Conservation (phyloP, 2,329 filamentous ascomycete species). For the Colletotrichum zoysiae region DNA sequence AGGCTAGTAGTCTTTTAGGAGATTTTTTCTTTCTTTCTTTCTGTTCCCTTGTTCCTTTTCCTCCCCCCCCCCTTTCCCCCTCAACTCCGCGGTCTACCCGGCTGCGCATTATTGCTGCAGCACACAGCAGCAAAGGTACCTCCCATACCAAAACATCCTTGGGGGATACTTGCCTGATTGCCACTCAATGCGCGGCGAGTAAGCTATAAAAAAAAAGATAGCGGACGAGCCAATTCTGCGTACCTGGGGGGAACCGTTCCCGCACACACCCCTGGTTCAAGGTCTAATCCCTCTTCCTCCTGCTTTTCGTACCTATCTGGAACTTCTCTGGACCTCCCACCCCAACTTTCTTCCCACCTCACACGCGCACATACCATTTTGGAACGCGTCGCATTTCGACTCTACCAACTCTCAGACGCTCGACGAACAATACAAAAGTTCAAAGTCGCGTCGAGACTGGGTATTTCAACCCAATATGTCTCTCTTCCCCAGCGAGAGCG, state of each 20-base stretch:
- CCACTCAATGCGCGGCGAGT: slow-evolving; percentile 39
- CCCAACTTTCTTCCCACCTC: slow-evolving; percentile 33
- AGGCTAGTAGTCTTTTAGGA: not conserved
- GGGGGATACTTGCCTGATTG: slow-evolving; percentile 32
- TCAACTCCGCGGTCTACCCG: slow-evolving; percentile 3
- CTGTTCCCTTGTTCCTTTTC: slow-evolving; percentile 17
- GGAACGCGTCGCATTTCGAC: slow-evolving; percentile 41
- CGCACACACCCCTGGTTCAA: slow-evolving; percentile 34
- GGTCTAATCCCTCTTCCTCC: slow-evolving; percentile 32
- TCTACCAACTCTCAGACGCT: slow-evolving; percentile 10
- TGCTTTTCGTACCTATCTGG: slow-evolving; percentile 40
- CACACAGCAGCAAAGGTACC: slow-evolving; percentile 14
- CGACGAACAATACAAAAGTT: not conserved
- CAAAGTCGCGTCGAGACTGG: slow-evolving; percentile 41
- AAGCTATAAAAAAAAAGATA: slow-evolving; percentile 27
- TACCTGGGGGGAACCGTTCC: slow-evolving; percentile 31
- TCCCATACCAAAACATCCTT: slow-evolving; percentile 13
- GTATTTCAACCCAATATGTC: slow-evolving; percentile 47
- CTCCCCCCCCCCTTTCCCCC: slow-evolving; percentile 11
- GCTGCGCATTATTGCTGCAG: slow-evolving; percentile 19
- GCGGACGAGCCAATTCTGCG: slow-evolving; percentile 39
- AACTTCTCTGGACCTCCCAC: slow-evolving; percentile 27
- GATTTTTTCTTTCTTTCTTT: no score
- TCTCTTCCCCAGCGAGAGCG: slow-evolving; percentile 47
- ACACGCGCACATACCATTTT: slow-evolving; percentile 30